These are phyloP conservation scores for Tympanopsis confertula DNA, from an alignment of 2,329 filamentous ascomycete genomes.

Conservation along the genomic window DNA sequence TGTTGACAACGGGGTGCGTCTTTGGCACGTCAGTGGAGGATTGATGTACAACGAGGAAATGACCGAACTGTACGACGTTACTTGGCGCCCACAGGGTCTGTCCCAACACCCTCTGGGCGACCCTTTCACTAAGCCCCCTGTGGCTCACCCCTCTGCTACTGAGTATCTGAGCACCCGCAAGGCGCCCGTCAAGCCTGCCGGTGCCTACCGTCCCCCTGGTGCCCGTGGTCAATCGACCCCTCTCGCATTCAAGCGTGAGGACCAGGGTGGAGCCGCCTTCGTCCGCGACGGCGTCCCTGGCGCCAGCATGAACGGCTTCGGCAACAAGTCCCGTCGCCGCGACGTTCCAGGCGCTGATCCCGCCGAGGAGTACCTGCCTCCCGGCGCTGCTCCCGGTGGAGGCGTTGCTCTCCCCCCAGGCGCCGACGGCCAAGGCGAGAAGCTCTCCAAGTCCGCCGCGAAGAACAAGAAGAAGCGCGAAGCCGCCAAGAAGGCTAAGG, in stretches of 20 bases:
- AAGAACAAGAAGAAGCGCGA: slow-evolving; percentile 99
- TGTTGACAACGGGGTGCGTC: slow-evolving; percentile 89
- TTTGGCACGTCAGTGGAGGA: slow-evolving; percentile 82
- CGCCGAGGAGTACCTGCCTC: slow-evolving; percentile 30
- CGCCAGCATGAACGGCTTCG: slow-evolving; percentile 65
- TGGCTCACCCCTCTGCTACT: slow-evolving; percentile 71
- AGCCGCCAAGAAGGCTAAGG: slow-evolving; percentile 78
- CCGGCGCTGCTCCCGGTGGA: slow-evolving; percentile 48
- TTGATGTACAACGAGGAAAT: slow-evolving; percentile 95
- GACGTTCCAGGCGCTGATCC: slow-evolving; percentile 59
- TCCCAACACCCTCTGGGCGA: slow-evolving; percentile 50
- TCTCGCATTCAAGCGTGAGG: slow-evolving; percentile 91
- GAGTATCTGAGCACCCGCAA: slow-evolving; percentile 77
- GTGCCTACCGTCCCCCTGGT: slow-evolving; percentile 88
- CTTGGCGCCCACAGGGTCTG: slow-evolving; percentile 66
- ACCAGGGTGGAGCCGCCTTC: slow-evolving; percentile 86
- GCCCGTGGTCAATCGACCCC: slow-evolving; percentile 82
- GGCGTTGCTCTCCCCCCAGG: slow-evolving; percentile 14
- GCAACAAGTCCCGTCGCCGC: slow-evolving; percentile 54
- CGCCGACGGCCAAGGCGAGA: slow-evolving; percentile 56
- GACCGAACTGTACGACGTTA: slow-evolving; percentile 81
- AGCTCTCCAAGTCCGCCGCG: slow-evolving; percentile 68
- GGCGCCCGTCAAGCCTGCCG: slow-evolving; percentile 92
- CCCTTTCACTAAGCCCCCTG: slow-evolving; percentile 62
- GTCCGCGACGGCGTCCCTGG: slow-evolving; percentile 33